Evolutionary conservation across 2,329 filamentous ascomycete species (phyloP).

Genomic region (Aureobasidium mangrovei): DNA sequence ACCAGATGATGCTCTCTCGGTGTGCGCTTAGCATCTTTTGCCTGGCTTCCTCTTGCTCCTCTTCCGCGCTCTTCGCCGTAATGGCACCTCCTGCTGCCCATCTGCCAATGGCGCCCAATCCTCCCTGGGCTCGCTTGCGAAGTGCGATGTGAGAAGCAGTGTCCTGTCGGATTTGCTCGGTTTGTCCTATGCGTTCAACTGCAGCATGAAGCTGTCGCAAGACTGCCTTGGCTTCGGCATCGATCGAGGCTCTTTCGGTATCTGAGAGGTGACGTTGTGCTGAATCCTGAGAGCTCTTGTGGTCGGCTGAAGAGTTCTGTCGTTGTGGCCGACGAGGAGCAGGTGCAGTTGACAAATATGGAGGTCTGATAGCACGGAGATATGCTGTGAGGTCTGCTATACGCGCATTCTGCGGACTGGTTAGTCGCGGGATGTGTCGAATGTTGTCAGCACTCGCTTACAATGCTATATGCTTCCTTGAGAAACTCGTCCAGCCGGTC

Average conservation of each 20-base stretch:
- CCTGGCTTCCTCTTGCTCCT: slow-evolving; percentile 61
- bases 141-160: slow-evolving; percentile 62
- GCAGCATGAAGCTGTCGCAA: slow-evolving; percentile 76
- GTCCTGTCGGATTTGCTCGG: slow-evolving; percentile 71
- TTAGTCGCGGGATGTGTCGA: slow-evolving; percentile 18
- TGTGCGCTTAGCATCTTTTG: slow-evolving; percentile 60
- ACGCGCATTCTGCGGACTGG: slow-evolving; percentile 60
- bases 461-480: slow-evolving; percentile 89
- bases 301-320: slow-evolving; percentile 24
- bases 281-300: slow-evolving; percentile 23
- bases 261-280: slow-evolving; percentile 61
- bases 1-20: slow-evolving; percentile 77
- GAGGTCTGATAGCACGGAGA: slow-evolving; percentile 72
- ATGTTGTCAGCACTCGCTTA: slow-evolving; percentile 35
- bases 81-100: slow-evolving; percentile 51
- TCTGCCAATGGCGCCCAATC: slow-evolving; percentile 59
- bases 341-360: slow-evolving; percentile 78
- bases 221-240: slow-evolving; percentile 76
- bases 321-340: slow-evolving; percentile 40
- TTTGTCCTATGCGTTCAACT: slow-evolving; percentile 70
- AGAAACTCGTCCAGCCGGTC: slow-evolving; percentile 69
- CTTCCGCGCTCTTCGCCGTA: slow-evolving; percentile 53
- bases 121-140: slow-evolving; percentile 56
- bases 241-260: slow-evolving; percentile 73
- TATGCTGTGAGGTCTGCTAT: slow-evolving; percentile 73